These are phyloP conservation scores for Linum lewisii DNA, from an alignment of 345 rosid genomes.

Conservation along the genomic window DNA sequence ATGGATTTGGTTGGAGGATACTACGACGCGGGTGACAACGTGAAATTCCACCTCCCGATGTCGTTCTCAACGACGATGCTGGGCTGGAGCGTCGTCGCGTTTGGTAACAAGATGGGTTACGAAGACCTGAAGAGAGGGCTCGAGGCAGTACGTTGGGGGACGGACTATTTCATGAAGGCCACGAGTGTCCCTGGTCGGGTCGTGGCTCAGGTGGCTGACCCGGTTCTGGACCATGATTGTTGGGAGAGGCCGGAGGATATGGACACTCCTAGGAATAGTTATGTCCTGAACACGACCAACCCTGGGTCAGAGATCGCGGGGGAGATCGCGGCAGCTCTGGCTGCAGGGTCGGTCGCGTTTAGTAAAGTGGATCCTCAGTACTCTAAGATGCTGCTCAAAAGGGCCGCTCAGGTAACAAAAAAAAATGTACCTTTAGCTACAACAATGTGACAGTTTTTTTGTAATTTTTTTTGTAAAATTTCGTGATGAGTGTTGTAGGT, in stretches of 20 bases:
- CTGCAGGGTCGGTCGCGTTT: slow-evolving; percentile 13
- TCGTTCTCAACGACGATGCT: slow-evolving; percentile 18
- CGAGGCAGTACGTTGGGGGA: slow-evolving; percentile 14
- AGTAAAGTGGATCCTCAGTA: background rate
- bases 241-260: slow-evolving; percentile 27
- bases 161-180: slow-evolving; percentile 20
- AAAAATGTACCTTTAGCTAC: too few species aligned
- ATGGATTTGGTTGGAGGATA: slow-evolving; percentile 19
- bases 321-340: slow-evolving; percentile 18
- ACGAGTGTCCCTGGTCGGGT: slow-evolving; percentile 15
- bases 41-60: slow-evolving; percentile 22
- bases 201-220: slow-evolving; percentile 17
- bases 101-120: slow-evolving; percentile 11
- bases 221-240: slow-evolving; percentile 9
- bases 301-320: slow-evolving; percentile 20
- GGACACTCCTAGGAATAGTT: slow-evolving; percentile 20
- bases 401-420: slow-evolving; percentile 4
- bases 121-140: slow-evolving; percentile 8
- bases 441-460: too few species aligned
- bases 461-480: too few species aligned
- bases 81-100: slow-evolving; percentile 19
- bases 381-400: slow-evolving; percentile 7
- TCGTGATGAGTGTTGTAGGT: background rate
- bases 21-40: slow-evolving; percentile 24
- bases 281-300: slow-evolving; percentile 9